Base-by-base conservation (phyloP, 345 rosid genomes). In the Ceriops tagal region DNA sequence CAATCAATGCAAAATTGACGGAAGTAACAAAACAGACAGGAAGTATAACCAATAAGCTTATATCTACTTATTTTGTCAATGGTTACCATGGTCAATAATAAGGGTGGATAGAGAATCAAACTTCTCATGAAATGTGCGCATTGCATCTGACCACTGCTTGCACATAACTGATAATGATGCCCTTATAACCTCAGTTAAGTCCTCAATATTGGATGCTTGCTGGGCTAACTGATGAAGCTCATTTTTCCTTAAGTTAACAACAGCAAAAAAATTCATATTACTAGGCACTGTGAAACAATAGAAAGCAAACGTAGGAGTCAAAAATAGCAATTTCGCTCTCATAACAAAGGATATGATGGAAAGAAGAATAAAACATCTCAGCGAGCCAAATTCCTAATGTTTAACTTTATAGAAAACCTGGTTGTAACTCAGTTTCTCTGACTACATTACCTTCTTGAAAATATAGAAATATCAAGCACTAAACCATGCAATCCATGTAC, bases 171-270 rank as follows among this genome's bases (percentile, higher is more conserved):
- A 86, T 52, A 89, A 61, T 39, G 98, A 93, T 66, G 84, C 76
- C 53, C 85, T 82, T 53, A 89, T 75, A 75, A 93, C 96, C 78
- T 88, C 95, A 77, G 82, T 88, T 79, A 93, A 80, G 77, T 93
- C 91, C 68, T 89, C 90, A 61, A 93, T 87, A 74, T 87, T 83
- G 46, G 96, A 91, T 73, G 97, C 96, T 80, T 93, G 97, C 70
- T 81, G 88, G 66, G 98, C 96, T 71, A 93, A 87, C 84, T 91
- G 98, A 82, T 93, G 96, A 71, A 89, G 93, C 78, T 93, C 97
- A 78, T 83, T 80, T 80, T 93, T 89, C 83, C 97, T 93, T 64
- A 71, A 77, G 67, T 5, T 21, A 71, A 62, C 32, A 53, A 64
- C n/a, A 31, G 52, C 13, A 22, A 16, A 18, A 34, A 7, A 30